Evolutionary conservation across 192 early-diverging fungal genomes (phyloP).

Genomic region (Coemansia erecta): DNA sequence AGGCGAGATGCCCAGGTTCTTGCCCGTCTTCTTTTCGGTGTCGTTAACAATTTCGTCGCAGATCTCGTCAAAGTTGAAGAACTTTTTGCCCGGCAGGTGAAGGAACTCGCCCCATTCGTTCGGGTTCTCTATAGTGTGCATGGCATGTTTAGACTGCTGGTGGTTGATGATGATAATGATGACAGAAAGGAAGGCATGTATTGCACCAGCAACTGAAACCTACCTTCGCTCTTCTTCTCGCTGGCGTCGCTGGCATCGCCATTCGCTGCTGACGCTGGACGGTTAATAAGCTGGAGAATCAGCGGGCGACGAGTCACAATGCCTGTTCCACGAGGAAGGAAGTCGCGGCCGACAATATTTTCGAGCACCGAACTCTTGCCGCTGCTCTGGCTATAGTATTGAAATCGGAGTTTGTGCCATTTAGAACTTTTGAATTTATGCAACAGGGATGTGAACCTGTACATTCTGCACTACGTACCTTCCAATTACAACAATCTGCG

Average conservation of each 20-base stretch:
- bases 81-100: constrained; percentile 96
- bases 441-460: not conserved
- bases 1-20: constrained; percentile 86
- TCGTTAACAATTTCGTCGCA: constrained; percentile 93
- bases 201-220: not conserved
- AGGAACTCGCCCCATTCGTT: constrained; percentile 99
- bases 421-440: not conserved
- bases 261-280: constrained; percentile 54
- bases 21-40: constrained; percentile 84
- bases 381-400: constrained; percentile 65
- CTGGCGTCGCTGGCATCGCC: constrained; percentile 16
- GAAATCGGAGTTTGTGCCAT: not conserved
- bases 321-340: constrained; percentile 93
- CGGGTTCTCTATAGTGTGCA: constrained; percentile 52
- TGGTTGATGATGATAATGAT: not conserved
- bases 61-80: constrained; percentile 94
- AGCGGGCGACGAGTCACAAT: constrained; percentile 98
- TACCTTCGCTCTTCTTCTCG: constrained; percentile 57
- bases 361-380: constrained; percentile 99
- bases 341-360: constrained; percentile 99
- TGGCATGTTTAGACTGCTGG: not conserved
- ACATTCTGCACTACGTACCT: constrained; percentile 26
- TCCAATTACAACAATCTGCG: constrained; percentile 85
- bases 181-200: not conserved
- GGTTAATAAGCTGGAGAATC: constrained; percentile 95